phyloP scores from a whole-genome alignment of 306 rosid species.

The Rubus parviflorus region DNA sequence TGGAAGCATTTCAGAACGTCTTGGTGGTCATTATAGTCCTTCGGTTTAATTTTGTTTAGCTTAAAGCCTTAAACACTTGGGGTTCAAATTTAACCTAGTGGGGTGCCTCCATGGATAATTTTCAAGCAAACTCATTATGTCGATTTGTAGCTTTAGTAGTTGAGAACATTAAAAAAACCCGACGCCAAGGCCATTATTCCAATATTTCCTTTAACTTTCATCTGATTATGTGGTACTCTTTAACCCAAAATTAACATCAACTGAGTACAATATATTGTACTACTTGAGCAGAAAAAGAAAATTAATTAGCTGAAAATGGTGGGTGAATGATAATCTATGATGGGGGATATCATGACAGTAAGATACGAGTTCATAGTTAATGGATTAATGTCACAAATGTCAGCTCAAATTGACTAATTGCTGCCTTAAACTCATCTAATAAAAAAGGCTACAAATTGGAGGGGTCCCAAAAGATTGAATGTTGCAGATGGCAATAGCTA shows the following conservation, averaged over 20 bases:
- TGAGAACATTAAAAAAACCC: not conserved
- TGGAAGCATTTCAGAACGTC: conserved; percentile 29
- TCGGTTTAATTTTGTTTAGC: conserved; percentile 1
- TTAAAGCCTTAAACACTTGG: not conserved
- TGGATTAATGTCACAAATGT: not conserved
- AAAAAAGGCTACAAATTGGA: not conserved
- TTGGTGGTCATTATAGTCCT: conserved; percentile 18
- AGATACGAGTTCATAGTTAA: not conserved
- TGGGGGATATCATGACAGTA: not conserved
- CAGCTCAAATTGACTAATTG: not conserved
- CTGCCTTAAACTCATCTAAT: not conserved
- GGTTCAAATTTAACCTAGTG: not conserved
- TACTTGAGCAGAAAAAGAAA: not conserved
- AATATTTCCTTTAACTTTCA: not conserved
- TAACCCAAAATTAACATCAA: not conserved
- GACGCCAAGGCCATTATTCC: not conserved
- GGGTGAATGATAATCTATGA: not conserved
- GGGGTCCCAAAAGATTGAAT: conserved; percentile 5
- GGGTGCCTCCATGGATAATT: no score
- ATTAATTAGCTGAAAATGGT: conserved; percentile 3
- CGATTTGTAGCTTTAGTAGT: not conserved
- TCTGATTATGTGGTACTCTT: not conserved
- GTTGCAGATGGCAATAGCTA: not conserved
- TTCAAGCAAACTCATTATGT: not conserved
- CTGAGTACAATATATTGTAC: not conserved